A percentile compares a stretch with the other conserved stretches of the same genome.
These are phyloP conservation scores for Hypoxylon sp. DNA, from an alignment of 2,329 filamentous ascomycete genomes.

Conservation along the genomic window DNA sequence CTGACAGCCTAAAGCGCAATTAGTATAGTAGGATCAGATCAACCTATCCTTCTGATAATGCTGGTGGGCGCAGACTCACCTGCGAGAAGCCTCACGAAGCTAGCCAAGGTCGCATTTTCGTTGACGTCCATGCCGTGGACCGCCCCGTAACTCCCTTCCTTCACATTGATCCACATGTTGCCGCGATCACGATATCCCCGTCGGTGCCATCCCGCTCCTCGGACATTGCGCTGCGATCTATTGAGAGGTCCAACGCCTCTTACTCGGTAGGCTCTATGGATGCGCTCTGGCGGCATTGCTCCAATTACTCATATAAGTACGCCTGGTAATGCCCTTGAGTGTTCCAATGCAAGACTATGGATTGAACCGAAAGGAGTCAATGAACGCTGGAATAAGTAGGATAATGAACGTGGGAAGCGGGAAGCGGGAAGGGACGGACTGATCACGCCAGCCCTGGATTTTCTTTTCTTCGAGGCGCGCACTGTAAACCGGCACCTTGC, in stretches of 20 bases:
- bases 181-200: conserved; percentile 38
- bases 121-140: conserved; percentile 32
- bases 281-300: conserved; percentile 26
- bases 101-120: conserved; percentile 31
- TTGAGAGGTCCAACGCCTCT: conserved; percentile 22
- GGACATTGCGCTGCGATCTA: conserved; percentile 15
- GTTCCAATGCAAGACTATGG: background rate
- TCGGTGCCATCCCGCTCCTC: conserved; percentile 39
- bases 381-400: background rate
- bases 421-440: background rate
- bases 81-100: conserved; percentile 24
- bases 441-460: background rate
- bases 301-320: background rate
- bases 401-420: background rate
- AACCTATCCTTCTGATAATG: background rate
- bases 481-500: background rate
- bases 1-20: conserved; percentile 2
- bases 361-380: background rate
- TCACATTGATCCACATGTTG: conserved; percentile 43
- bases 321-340: background rate
- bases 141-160: conserved; percentile 35
- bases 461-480: background rate
- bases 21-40: background rate
- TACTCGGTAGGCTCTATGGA: conserved; percentile 21
- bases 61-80: conserved; percentile 6